Evolutionary conservation across 495 filamentous ascomycete species (phyloP).

Genomic region (Massariosphaeria phaeospora): DNA sequence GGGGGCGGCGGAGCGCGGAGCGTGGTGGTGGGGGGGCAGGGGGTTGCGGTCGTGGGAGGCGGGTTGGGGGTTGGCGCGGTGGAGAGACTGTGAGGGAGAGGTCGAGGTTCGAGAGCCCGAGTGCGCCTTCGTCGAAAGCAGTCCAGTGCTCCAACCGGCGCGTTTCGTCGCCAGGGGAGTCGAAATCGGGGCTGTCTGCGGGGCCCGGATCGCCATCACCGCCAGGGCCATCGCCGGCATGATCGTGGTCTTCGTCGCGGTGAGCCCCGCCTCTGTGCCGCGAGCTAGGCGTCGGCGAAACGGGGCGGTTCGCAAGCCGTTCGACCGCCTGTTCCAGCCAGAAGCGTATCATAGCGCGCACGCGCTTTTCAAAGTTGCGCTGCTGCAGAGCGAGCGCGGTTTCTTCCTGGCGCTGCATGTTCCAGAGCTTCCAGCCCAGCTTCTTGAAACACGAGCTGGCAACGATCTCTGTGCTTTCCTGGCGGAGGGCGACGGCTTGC

Average conservation of each 20-base stretch:
- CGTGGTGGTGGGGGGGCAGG: not conserved
- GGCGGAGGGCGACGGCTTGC: slow-evolving; percentile 26
- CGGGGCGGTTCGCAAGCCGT: not conserved
- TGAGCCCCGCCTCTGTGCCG: not conserved
- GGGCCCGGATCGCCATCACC: not conserved
- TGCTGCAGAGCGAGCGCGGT: slow-evolving; percentile 36
- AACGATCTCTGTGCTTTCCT: slow-evolving; percentile 29
- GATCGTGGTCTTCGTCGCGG: slow-evolving; percentile 28
- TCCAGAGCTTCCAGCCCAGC: slow-evolving; percentile 39
- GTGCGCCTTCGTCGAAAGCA: slow-evolving; percentile 44
- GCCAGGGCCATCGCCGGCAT: not conserved
- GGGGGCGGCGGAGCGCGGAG: not conserved
- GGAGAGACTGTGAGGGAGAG: slow-evolving; percentile 30
- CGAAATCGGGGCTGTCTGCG: slow-evolving; percentile 2
- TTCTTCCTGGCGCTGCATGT: slow-evolving; percentile 31
- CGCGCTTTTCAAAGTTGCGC: slow-evolving; percentile 37
- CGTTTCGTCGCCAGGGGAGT: slow-evolving; percentile 31
- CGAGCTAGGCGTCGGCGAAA: slow-evolving; percentile 17
- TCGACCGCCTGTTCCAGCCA: slow-evolving; percentile 36
- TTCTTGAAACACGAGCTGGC: slow-evolving; percentile 29
- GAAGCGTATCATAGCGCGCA: slow-evolving; percentile 38
- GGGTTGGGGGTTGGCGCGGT: not conserved
- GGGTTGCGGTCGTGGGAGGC: not conserved
- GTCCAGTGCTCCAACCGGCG: slow-evolving; percentile 39
- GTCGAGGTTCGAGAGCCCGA: slow-evolving; percentile 44